Base-by-base conservation (phyloP, 2,329 filamentous ascomycete genomes). In the Ascochyta rabiei region DNA sequence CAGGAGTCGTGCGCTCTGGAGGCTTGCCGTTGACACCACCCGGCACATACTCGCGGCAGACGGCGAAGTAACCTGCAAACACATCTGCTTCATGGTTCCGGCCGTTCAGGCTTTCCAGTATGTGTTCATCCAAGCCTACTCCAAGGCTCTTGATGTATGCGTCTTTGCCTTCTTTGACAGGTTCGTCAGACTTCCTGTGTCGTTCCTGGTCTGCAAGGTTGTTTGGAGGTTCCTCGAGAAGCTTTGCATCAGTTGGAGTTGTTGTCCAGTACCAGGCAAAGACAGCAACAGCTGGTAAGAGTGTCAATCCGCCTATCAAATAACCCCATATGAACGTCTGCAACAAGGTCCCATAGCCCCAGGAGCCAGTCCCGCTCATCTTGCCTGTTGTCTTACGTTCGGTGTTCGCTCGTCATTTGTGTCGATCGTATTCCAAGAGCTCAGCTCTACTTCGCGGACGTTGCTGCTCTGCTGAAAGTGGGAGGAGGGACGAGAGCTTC, bases 11-110 rank as follows among this genome's bases (percentile, higher is more conserved):
- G 56, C 91, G 85, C 77, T 96, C 93, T 54, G 93, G 92, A 6
- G 93, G 92, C 77, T 93, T 96, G 56, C 91, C 91, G 79, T 96
- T 96, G 74, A 96, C 88, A 37, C 92, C 93, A 71, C 92, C 91
- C 37, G 93, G 91, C 0, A 91, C 90, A 76, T 95, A 97, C 78
- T 96, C 92, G 71, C 93, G 86, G 72, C 90, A 96, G 15, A 97
- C 91, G n/a, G 92, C 91, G 75, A 97, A 97, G 77, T 96, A 97
- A 16, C 92, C 93, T 8, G 92, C 90, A 2, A 91, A 90, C 35
- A 92, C 89, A 70, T 96, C 91, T 30, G 86, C 81, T 54, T 91
- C 88, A 60, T 86, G 82, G 18, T 81, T 55, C 41, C 58, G 59
- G 15, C 53, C 57, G 47, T 68, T 68, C 23, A 68, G 46, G 37